Evolutionary conservation across 805 yeast genomes (phyloP), one percentile per base, ranked within the genome.

Genomic region (Candida succiphila): DNA sequence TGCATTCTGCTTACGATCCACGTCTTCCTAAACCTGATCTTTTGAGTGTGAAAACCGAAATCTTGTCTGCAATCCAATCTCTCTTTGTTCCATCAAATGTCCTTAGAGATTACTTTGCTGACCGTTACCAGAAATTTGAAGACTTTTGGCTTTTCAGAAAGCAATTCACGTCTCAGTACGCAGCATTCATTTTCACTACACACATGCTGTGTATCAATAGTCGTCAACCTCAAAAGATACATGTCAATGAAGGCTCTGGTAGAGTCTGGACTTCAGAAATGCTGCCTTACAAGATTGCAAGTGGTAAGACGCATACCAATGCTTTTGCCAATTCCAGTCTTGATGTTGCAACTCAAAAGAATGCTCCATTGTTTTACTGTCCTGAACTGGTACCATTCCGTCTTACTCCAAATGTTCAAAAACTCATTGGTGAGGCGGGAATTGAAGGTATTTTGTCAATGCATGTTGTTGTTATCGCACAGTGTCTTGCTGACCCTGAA

Each of bases 121-220:
- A 65, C 6, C 61, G 77, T 27, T 92, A 78, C 56, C 69, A 79
- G 10, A 71, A 76, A 37, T 94, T 80, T 53, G 96, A 83, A 55
- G 96, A 89, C 49, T 92, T 89, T 66, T 92, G 98, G 98, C 60
- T 89, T 33, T 92, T 94, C 77, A 73, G 97, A 41, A 86, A 87
- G 48, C 96, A 88, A 51, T 94, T 92, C 51, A 76, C 96, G 5
- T 79, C 94, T 19, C 95, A 88, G 56, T 92, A 89, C 58, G 96
- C 96, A 4, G 78, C 95, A 1, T 82, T 92, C 46, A 76, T 86
- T 29, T 89, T 89, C 56, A 78, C 88, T 69, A 84, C 97, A 1
- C 86, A 85, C 50, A 81, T 89, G 87, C 75, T 92, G 83, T 79
- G 94, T 59, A 84, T 92, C 48, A 86, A 86, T 53, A 76, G 81